Conservation (phyloP, 2,329 filamentous ascomycete species). For the Calycina herbarum region DNA sequence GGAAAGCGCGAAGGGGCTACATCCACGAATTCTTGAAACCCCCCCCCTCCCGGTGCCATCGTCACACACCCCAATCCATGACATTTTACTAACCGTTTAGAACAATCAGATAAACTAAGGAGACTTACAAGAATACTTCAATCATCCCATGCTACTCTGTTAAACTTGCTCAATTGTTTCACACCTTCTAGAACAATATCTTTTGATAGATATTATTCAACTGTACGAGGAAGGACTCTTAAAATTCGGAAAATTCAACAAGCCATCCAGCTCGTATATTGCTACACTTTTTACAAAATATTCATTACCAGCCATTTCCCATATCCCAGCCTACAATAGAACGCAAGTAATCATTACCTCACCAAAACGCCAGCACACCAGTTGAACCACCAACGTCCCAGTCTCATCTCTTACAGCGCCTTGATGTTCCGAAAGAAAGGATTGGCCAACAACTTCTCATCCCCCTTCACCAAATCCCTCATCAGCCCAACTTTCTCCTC, state of each 20-base stretch:
- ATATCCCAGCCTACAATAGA: not conserved
- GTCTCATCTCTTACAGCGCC: conserved; percentile 34
- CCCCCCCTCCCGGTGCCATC: too few species aligned
- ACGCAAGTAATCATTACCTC: not conserved
- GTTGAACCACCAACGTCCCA: not conserved
- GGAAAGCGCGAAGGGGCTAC: too few species aligned
- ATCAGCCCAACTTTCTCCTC: conserved; percentile 78
- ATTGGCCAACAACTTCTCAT: conserved; percentile 64
- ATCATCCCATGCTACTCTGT: too few species aligned
- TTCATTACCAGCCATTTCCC: not conserved
- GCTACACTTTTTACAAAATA: not conserved
- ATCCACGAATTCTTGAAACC: too few species aligned
- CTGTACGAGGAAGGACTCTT: too few species aligned
- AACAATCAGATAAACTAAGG: too few species aligned
- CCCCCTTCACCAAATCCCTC: conserved; percentile 73
- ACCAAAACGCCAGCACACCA: conserved; percentile 2
- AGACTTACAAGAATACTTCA: too few species aligned
- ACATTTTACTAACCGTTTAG: too few species aligned
- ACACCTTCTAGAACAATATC: too few species aligned
- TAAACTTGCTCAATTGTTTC: too few species aligned
- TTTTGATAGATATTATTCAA: too few species aligned
- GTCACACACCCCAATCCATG: too few species aligned
- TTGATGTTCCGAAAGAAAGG: conserved; percentile 67
- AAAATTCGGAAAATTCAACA: not conserved
- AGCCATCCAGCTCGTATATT: not conserved